Evolutionary conservation across 495 filamentous ascomycete genomes (phyloP).

Genomic region (Geopyxis carbonaria): DNA sequence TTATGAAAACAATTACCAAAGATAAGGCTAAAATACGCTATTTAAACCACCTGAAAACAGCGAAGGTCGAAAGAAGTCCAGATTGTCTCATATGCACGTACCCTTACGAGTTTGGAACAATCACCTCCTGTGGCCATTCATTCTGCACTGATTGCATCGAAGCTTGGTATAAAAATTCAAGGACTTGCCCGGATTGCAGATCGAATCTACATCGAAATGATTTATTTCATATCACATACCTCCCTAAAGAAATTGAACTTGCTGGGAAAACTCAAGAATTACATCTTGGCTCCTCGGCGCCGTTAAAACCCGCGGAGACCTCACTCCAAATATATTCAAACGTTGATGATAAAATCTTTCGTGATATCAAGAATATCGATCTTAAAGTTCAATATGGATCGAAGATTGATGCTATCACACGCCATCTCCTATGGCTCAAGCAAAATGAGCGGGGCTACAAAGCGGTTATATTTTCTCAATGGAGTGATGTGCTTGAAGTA

Average conservation of each 20-base stretch:
- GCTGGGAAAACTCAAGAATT: slow-evolving; percentile 48
- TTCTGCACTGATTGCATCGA: slow-evolving; percentile 76
- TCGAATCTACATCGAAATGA: slow-evolving; percentile 39
- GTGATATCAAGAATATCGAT: slow-evolving; percentile 68
- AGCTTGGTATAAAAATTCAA: slow-evolving; percentile 50
- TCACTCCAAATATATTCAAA: slow-evolving; percentile 48
- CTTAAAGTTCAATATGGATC: slow-evolving; percentile 64
- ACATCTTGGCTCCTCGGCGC: too few species aligned
- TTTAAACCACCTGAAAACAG: slow-evolving; percentile 35
- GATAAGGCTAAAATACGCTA: slow-evolving; percentile 57
- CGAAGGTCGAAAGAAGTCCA: slow-evolving; percentile 13
- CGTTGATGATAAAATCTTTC: slow-evolving; percentile 50
- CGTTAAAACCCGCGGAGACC: slow-evolving; percentile 4
- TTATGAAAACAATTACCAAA: slow-evolving; percentile 38
- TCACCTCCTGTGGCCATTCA: slow-evolving; percentile 80
- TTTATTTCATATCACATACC: slow-evolving; percentile 70
- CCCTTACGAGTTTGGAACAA: slow-evolving; percentile 45
- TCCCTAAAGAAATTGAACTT: slow-evolving; percentile 50
- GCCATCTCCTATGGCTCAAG: slow-evolving; percentile 72
- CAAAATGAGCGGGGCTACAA: slow-evolving; percentile 74
- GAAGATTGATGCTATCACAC: slow-evolving; percentile 67
- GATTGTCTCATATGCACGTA: slow-evolving; percentile 19
- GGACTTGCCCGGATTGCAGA: slow-evolving; percentile 66
- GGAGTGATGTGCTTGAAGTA: slow-evolving; percentile 59
- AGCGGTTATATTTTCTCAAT: slow-evolving; percentile 83